Base-by-base conservation (phyloP, 345 rosid species). In the Lepidium aucheri region DNA sequence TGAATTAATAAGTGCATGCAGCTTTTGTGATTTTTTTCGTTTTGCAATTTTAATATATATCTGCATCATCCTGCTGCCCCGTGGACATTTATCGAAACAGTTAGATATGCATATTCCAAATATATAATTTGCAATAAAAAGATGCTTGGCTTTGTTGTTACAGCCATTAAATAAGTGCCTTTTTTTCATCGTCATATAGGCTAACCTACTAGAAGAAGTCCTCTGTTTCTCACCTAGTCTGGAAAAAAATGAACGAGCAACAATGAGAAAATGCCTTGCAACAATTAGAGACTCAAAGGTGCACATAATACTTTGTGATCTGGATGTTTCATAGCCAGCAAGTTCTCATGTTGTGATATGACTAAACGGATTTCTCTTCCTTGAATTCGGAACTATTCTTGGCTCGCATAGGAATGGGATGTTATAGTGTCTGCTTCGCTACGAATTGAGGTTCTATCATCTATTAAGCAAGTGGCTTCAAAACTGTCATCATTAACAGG, bases 201-300 rank as follows among this genome's bases (percentile, higher is more conserved):
- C 88, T 50, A 84, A 88, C 79, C 65, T 88, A 52, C 74, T 93
- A 56, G 97, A 93, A 75, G 98, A 93, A 71, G 70, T 85, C 68
- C 83, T 93, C 49, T 85, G 72, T 77, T 77, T 78, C 69, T 76
- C 85, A 64, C 49, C 74, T 71, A 44, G 69, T 77, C 71, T 74
- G 75, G 75, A 62, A 57, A 74, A 64, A 77, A 63, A 70, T 56
- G 96, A 86, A 69, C 78, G 70, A 70, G 73, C 52, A 74, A 77
- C 75, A 12, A 59, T 84, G 65, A 81, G 83, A 81, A 81, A 78
- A 60, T 81, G 81, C 72, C 82, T 85, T 76, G 83, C 83, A 61
- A 93, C 76, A 76, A 86, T 85, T 65, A 88, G 84, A 78, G 90
- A 88, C 62, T 73, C 82, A 59, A 83, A 82, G 96, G 98, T 90